Evolutionary conservation across 495 filamentous ascomycete genomes (phyloP).

Genomic region (Pseudoneurospora amorphoporcata): DNA sequence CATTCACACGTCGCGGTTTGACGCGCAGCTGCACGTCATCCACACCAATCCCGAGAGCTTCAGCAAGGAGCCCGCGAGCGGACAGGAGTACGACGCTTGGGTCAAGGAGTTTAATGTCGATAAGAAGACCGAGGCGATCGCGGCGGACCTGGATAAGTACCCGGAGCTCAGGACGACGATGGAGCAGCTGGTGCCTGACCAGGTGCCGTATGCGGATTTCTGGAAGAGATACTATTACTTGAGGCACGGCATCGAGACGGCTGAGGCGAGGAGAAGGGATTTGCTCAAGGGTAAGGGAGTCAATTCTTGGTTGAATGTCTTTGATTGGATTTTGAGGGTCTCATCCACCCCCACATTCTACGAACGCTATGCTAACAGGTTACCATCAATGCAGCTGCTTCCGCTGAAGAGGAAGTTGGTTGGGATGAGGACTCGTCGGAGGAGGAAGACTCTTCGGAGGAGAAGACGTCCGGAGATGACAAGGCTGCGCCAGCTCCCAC

Average conservation of each 20-base stretch:
- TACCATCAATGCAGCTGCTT: constrained; percentile 37
- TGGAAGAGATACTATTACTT: constrained; percentile 97
- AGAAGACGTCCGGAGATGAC: constrained; percentile 21
- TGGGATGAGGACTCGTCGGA: constrained; percentile 60
- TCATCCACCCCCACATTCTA: neutral
- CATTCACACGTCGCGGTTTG: constrained; percentile 86
- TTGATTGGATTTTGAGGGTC: neutral
- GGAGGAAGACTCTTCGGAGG: constrained; percentile 9
- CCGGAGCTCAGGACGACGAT: constrained; percentile 80
- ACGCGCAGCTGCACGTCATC: constrained; percentile 91
- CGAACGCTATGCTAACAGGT: constrained; percentile 17
- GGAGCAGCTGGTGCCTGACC: constrained; percentile 91
- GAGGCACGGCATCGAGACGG: constrained; percentile 86
- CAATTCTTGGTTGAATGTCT: neutral
- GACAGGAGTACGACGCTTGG: constrained; percentile 66
- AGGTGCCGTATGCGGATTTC: constrained; percentile 77
- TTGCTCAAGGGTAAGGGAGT: constrained; percentile 69
- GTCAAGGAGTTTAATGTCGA: constrained; percentile 68
- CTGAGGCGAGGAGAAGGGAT: constrained; percentile 83
- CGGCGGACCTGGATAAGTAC: constrained; percentile 74
- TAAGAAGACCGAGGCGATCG: constrained; percentile 75
- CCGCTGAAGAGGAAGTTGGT: constrained; percentile 64
- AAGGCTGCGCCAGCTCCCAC: constrained; percentile 14
- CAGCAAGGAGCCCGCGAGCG: constrained; percentile 59
- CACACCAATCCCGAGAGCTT: constrained; percentile 82